Conservation (phyloP, 495 filamentous ascomycete genomes). For the Pseudomonodictys pantanalensis region DNA sequence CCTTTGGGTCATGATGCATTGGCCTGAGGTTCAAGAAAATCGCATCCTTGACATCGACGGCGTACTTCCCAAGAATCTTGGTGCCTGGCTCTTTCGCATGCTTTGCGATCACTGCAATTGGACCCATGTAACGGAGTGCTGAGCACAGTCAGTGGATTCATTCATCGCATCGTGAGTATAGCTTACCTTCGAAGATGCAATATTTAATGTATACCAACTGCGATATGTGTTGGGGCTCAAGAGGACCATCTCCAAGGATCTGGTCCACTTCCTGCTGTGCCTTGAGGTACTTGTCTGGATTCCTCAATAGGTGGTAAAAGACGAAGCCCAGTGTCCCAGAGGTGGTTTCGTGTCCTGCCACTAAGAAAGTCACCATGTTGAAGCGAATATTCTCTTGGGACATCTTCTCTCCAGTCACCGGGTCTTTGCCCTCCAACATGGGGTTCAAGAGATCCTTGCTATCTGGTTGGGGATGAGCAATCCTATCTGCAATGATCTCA, state of each 20-base stretch:
- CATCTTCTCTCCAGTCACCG: constrained; percentile 63
- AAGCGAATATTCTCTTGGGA: constrained; percentile 60
- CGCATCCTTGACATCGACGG: neutral
- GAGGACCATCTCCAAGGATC: constrained; percentile 15
- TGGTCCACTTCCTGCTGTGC: constrained; percentile 28
- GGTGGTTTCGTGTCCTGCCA: constrained; percentile 68
- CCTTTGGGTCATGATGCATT: constrained; percentile 20
- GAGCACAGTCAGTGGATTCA: too few relatives aligned
- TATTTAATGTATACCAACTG: constrained; percentile 20
- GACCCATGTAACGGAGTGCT: constrained; percentile 21
- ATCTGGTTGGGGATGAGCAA: constrained; percentile 48
- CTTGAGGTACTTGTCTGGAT: constrained; percentile 12
- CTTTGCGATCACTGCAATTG: constrained; percentile 7
- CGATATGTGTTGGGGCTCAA: constrained; percentile 5
- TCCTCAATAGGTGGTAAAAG: constrained; percentile 23
- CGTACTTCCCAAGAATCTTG: constrained; percentile 12
- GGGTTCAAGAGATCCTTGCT: constrained; percentile 63
- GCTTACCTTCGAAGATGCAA: constrained; percentile 18
- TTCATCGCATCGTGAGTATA: too few relatives aligned
- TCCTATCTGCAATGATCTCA: constrained; percentile 58
- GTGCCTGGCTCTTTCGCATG: constrained; percentile 13
- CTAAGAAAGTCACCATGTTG: constrained; percentile 73
- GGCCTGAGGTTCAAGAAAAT: constrained; percentile 8
- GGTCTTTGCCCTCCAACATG: constrained; percentile 63
- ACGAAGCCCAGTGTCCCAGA: constrained; percentile 19